Conservation (phyloP, 75 land plant species). For the Azolla pinnata region DNA sequence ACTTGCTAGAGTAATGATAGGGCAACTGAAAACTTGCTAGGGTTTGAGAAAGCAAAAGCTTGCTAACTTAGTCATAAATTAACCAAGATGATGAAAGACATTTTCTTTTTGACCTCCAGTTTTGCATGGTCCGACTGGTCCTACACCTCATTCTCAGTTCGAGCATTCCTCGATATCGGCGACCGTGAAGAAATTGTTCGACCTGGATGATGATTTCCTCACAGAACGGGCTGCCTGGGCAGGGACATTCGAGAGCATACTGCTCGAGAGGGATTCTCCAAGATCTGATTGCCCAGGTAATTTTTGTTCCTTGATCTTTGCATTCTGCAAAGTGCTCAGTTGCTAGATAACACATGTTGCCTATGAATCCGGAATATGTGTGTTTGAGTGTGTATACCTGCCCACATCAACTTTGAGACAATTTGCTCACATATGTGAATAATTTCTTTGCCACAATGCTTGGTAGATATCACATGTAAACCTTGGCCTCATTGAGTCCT, state of each 20-base stretch:
- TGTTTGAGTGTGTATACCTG: not conserved
- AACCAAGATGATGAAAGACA: too few species aligned
- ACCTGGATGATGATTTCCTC: slow-evolving; percentile 53
- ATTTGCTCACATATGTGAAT: slow-evolving; percentile 65
- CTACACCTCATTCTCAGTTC: slow-evolving; percentile 56
- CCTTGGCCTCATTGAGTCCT: too few species aligned
- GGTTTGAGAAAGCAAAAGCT: too few species aligned
- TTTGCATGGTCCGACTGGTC: slow-evolving; percentile 55
- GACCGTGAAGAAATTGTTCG: slow-evolving; percentile 87
- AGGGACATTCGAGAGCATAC: slow-evolving; percentile 69
- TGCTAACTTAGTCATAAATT: too few species aligned
- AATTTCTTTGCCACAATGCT: slow-evolving; percentile 79
- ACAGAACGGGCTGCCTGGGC: slow-evolving; percentile 94
- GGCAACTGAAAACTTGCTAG: too few species aligned
- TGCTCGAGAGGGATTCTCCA: slow-evolving; percentile 39
- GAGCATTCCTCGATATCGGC: slow-evolving; percentile 95
- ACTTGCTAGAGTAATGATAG: too few species aligned
- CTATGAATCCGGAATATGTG: not conserved
- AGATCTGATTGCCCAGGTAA: slow-evolving; percentile 89
- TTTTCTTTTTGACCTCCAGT: slow-evolving; percentile 55
- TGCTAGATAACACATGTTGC: not conserved
- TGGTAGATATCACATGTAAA: slow-evolving; percentile 50
- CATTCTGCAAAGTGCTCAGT: too few species aligned
- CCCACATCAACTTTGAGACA: slow-evolving; percentile 50
- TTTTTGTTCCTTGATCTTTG: too few species aligned